Conservation (phyloP, 192 early-diverging fungal species). For the Backusella tuberculispora region DNA sequence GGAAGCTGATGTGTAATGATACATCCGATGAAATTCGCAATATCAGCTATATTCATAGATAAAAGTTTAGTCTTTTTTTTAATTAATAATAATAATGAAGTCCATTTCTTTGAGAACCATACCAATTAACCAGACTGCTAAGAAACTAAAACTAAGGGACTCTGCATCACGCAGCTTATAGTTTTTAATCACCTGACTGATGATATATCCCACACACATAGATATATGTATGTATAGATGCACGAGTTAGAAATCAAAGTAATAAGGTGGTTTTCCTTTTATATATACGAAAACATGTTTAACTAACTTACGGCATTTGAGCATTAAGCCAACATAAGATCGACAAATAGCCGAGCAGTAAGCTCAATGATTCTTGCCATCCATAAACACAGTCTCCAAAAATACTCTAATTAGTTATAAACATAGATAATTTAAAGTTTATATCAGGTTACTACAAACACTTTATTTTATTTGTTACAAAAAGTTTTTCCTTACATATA, state of each 20-base stretch:
- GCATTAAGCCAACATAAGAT: conserved; percentile 73
- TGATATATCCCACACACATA: background rate
- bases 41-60: conserved; percentile 55
- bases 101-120: background rate
- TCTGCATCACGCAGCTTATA: conserved; percentile 51
- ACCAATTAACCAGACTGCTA: conserved; percentile 65
- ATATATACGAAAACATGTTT: background rate
- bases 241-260: background rate
- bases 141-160: conserved; percentile 56
- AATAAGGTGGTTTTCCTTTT: background rate
- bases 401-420: conserved; percentile 32
- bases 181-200: conserved; percentile 58
- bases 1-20: conserved; percentile 67
- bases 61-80: background rate
- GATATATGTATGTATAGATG: background rate
- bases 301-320: conserved; percentile 67
- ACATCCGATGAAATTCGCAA: conserved; percentile 73
- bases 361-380: conserved; percentile 44
- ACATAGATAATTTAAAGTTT: background rate
- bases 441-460: background rate
- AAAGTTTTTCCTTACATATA: conserved; percentile 9
- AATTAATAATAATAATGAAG: background rate
- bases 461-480: background rate
- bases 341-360: conserved; percentile 58
- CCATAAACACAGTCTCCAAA: conserved; percentile 54